Evolutionary conservation across 805 yeast species (phyloP).

Genomic region (Pichia rugopelliculosa): DNA sequence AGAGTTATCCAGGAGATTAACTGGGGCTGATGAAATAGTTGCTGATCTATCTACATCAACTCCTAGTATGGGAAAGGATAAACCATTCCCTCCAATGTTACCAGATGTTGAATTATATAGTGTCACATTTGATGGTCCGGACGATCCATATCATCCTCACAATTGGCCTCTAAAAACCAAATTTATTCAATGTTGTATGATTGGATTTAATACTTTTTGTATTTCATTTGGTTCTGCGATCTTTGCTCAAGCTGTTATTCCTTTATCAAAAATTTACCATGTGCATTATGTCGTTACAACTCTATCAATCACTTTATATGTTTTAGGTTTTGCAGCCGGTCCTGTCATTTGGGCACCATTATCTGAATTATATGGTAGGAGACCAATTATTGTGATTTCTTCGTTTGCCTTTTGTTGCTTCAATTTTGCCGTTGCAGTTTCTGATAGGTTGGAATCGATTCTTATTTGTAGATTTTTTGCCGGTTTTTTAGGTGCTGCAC

Average conservation of each 20-base stretch:
- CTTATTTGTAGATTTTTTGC: slow-evolving; percentile 72
- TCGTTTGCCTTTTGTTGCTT: slow-evolving; percentile 51
- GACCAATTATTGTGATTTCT: slow-evolving; percentile 49
- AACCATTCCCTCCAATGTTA: slow-evolving; percentile 54
- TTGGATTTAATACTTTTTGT: slow-evolving; percentile 42
- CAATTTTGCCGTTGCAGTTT: slow-evolving; percentile 69
- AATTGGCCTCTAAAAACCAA: slow-evolving; percentile 59
- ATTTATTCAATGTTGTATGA: slow-evolving; percentile 33
- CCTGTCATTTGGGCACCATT: slow-evolving; percentile 88
- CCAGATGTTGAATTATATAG: slow-evolving; percentile 49
- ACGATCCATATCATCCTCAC: slow-evolving; percentile 74
- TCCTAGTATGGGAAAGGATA: slow-evolving; percentile 60
- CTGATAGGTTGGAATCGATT: slow-evolving; percentile 69
- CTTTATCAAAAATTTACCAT: slow-evolving; percentile 43
- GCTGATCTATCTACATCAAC: slow-evolving; percentile 30
- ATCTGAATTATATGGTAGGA: slow-evolving; percentile 73
- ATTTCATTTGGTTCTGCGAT: slow-evolving; percentile 80
- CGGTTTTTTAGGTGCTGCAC: slow-evolving; percentile 79
- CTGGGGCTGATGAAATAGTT: slow-evolving; percentile 31
- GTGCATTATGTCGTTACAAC: slow-evolving; percentile 65
- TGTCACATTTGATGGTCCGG: slow-evolving; percentile 69
- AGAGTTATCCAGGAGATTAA: slow-evolving; percentile 34
- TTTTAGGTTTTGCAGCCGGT: slow-evolving; percentile 90
- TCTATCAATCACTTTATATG: slow-evolving; percentile 72
- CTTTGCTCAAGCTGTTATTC: slow-evolving; percentile 54